Conservation (phyloP, 1,284 basidiomycete species). For the Cutaneotrichosporon sp. region DNA sequence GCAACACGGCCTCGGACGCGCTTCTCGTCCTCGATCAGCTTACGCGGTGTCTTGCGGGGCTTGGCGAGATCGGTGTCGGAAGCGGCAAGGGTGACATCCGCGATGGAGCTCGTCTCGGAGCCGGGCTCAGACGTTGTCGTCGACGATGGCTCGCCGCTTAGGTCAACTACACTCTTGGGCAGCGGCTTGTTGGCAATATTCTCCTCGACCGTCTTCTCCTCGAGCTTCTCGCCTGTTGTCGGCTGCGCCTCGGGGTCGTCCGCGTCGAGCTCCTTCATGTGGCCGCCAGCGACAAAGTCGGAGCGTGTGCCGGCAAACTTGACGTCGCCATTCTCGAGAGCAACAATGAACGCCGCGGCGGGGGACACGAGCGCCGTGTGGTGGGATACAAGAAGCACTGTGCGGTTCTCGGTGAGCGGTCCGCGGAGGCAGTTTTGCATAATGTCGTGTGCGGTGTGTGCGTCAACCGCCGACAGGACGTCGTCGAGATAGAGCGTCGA, state of each 20-base stretch:
- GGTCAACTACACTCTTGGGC: slow-evolving; percentile 33
- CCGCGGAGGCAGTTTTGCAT: slow-evolving; percentile 77
- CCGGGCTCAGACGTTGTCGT: slow-evolving; percentile 21
- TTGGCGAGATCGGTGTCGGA: slow-evolving; percentile 40
- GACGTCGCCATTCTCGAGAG: slow-evolving; percentile 77
- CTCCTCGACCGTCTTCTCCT: slow-evolving; percentile 46
- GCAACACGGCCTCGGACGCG: slow-evolving; percentile 76
- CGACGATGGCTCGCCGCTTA: slow-evolving; percentile 24
- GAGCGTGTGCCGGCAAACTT: slow-evolving; percentile 65
- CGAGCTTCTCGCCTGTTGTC: slow-evolving; percentile 48
- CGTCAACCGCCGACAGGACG: slow-evolving; percentile 58
- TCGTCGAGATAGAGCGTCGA: slow-evolving; percentile 83
- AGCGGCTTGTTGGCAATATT: slow-evolving; percentile 31
- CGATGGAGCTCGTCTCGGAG: slow-evolving; percentile 43
- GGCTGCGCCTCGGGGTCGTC: slow-evolving; percentile 50
- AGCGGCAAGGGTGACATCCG: slow-evolving; percentile 25
- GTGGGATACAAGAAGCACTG: slow-evolving; percentile 81
- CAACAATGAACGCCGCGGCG: slow-evolving; percentile 51
- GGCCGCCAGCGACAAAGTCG: slow-evolving; percentile 61
- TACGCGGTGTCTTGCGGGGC: slow-evolving; percentile 61
- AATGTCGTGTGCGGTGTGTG: slow-evolving; percentile 77
- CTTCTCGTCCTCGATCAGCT: slow-evolving; percentile 84
- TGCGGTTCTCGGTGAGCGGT: slow-evolving; percentile 70
- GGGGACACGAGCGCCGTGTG: slow-evolving; percentile 53
- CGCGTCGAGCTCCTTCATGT: slow-evolving; percentile 63